Evolutionary conservation across 176 grass and related monocot species (phyloP).

Genomic region (Aegilops umbellulata): DNA sequence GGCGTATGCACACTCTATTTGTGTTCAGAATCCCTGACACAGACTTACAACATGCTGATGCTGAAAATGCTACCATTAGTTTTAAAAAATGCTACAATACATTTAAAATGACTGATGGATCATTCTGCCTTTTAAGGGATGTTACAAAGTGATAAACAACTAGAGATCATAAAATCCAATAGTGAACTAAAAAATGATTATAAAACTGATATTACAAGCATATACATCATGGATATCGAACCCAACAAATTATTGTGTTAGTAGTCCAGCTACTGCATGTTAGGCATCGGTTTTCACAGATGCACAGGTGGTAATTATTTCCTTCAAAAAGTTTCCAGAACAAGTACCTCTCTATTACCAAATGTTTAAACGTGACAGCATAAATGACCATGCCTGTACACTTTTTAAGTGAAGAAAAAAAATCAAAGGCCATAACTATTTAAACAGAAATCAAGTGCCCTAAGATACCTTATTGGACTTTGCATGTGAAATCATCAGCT

Average conservation of each 20-base stretch:
- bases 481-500: slow-evolving; percentile 82
- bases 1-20: neutral
- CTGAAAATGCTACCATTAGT: neutral
- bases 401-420: neutral
- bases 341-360: neutral
- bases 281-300: neutral
- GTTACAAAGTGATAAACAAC: neutral
- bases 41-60: slow-evolving; percentile 6
- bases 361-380: slow-evolving; percentile 13
- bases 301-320: neutral
- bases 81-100: neutral
- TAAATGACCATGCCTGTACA: neutral
- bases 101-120: neutral
- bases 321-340: neutral
- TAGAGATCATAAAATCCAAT: neutral
- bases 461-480: slow-evolving; percentile 86
- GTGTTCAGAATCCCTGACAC: neutral
- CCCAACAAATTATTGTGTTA: neutral
- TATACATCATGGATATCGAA: neutral
- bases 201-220: slow-evolving; percentile 1
- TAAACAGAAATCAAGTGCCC: slow-evolving; percentile 7
- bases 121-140: neutral
- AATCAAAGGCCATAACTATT: neutral
- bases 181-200: neutral
- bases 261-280: neutral